Evolutionary conservation across 2,329 filamentous ascomycete genomes (phyloP).

Genomic region (Harringtonia aguacate): DNA sequence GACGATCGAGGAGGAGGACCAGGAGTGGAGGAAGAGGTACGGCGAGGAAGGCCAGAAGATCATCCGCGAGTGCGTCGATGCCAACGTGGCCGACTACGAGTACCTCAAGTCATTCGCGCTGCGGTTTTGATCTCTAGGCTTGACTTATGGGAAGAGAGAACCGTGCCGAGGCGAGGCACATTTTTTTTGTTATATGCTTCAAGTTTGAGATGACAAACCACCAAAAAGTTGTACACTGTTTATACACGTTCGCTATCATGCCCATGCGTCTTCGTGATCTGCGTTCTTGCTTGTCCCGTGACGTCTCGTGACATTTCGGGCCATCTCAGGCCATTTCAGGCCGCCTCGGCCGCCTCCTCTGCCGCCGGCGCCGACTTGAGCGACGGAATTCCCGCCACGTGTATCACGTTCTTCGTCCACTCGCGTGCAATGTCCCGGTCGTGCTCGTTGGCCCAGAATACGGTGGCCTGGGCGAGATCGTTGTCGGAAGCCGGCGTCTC

Average conservation of each 20-base stretch:
- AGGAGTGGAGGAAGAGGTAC: constrained; percentile 64
- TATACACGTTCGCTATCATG: no score
- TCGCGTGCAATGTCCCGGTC: constrained; percentile 34
- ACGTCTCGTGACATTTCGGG: no score
- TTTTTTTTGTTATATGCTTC: background rate
- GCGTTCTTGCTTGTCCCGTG: background rate
- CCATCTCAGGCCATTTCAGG: no score
- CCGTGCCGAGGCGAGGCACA: no score
- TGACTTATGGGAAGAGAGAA: no score
- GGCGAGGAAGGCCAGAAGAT: constrained; percentile 59
- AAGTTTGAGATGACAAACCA: background rate
- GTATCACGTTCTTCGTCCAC: constrained; percentile 45
- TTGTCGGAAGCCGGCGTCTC: background rate
- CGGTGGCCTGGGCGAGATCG: constrained; percentile 23
- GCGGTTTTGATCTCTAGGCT: constrained; percentile 37
- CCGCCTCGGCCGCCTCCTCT: background rate
- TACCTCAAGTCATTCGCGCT: constrained; percentile 72
- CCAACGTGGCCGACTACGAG: constrained; percentile 65
- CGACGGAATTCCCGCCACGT: constrained; percentile 28
- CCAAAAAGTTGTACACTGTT: no score
- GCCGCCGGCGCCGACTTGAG: constrained; percentile 4
- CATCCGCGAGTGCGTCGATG: constrained; percentile 61
- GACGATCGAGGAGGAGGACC: constrained; percentile 55
- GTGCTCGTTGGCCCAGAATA: constrained; percentile 40
- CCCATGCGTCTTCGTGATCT: no score